phyloP scores from a whole-genome alignment of 768 basidiomycete genomes.

The Phaeotremella skinneri region DNA sequence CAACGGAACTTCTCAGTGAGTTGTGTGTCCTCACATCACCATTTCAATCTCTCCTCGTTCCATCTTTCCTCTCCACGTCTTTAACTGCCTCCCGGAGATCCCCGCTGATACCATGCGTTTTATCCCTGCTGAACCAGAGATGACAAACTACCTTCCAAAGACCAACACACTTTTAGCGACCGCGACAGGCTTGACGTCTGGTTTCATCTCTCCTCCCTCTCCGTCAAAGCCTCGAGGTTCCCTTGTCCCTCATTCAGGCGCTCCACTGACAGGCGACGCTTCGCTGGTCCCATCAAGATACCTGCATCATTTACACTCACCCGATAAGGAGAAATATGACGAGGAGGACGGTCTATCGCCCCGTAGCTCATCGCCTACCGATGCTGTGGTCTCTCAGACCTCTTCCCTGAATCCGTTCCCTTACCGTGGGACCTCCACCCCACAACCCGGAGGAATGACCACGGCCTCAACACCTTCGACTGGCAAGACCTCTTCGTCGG shows the following conservation, averaged over 20 bases:
- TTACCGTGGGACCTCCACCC: neutral
- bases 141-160: neutral
- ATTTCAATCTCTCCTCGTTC: neutral
- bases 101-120: neutral
- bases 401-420: neutral
- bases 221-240: conserved; percentile 5
- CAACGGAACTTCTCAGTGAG: no score
- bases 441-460: conserved; percentile 3
- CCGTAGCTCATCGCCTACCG: neutral
- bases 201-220: conserved; percentile 6
- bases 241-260: conserved; percentile 26
- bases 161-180: neutral
- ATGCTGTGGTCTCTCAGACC: neutral
- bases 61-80: neutral
- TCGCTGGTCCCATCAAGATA: conserved; percentile 39
- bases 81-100: no score
- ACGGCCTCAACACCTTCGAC: neutral
- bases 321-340: conserved; percentile 14
- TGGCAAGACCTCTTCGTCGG: neutral
- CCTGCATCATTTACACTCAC: conserved; percentile 3
- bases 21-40: neutral
- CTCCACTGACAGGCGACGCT: conserved; percentile 34
- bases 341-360: conserved; percentile 6
- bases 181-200: neutral
- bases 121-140: neutral